A percentile compares a stretch with the other conserved stretches of the same genome.
Conservation (phyloP, 768 basidiomycete genomes). For the Mycena epipterygia region DNA sequence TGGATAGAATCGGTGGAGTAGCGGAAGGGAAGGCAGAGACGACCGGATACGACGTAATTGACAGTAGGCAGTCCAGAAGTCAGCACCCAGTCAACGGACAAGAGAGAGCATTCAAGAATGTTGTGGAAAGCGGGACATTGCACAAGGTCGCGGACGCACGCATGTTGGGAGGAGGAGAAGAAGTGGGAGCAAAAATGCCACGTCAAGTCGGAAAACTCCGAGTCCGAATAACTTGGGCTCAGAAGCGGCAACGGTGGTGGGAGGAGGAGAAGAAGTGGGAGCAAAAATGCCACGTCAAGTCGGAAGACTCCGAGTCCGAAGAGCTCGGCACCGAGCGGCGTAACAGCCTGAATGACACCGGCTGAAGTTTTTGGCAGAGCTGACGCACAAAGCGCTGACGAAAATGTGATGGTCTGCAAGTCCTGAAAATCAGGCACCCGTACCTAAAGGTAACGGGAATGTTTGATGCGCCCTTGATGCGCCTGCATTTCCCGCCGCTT, state of each 20-base stretch:
- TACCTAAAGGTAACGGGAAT: constrained; percentile 16
- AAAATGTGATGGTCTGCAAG: too few species aligned
- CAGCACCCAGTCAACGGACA: constrained; percentile 1
- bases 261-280: not conserved
- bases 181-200: not conserved
- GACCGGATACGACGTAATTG: not conserved
- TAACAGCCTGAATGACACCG: not conserved
- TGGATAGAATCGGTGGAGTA: not conserved
- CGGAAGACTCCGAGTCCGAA: not conserved
- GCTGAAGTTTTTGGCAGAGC: not conserved
- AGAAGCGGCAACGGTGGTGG: too few species aligned
- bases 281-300: not conserved
- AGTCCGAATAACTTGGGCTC: not conserved
- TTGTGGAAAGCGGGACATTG: not conserved
- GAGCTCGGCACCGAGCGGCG: not conserved
- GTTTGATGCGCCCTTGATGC: too few species aligned
- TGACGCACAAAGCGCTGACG: not conserved
- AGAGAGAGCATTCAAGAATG: not conserved
- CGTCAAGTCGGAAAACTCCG: not conserved
- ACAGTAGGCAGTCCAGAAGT: not conserved
- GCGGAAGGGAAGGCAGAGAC: not conserved
- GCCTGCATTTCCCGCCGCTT: too few species aligned
- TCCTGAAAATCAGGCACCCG: not conserved
- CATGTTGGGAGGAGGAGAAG: not conserved
- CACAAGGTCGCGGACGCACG: not conserved